Conservation (phyloP, 306 rosid species). For the Luffa acutangula region DNA sequence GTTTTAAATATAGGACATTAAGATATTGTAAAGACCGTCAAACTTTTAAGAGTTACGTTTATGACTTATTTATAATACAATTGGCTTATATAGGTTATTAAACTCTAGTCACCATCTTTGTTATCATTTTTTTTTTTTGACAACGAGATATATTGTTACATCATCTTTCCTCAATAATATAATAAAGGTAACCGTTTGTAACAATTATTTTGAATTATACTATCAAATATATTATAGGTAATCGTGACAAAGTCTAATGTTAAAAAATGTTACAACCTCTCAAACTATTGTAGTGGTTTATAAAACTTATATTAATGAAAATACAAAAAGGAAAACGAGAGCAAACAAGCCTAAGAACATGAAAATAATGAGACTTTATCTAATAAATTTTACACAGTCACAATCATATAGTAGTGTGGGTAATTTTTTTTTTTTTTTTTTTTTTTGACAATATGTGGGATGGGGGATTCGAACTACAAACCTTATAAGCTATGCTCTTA, state of each 20-base stretch:
- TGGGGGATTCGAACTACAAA: too few relatives aligned
- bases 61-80: background rate
- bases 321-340: background rate
- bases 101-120: background rate
- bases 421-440: too few relatives aligned
- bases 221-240: background rate
- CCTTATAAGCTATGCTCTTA: too few relatives aligned
- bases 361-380: background rate
- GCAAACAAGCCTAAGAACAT: too few relatives aligned
- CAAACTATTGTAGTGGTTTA: background rate
- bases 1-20: background rate
- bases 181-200: background rate
- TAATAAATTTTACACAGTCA: background rate
- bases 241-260: background rate
- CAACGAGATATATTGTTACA: background rate
- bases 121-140: background rate
- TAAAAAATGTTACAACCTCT: too few relatives aligned
- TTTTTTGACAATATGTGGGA: too few relatives aligned
- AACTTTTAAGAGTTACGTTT: background rate
- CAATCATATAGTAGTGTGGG: too few relatives aligned
- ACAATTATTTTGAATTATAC: background rate
- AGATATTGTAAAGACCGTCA: background rate
- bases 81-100: background rate
- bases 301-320: background rate
- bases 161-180: background rate